Percentiles rank a stretch among this genome's conserved stretches.
Conservation (phyloP, 2,329 filamentous ascomycete species). For the Colletotrichum noveboracense region DNA sequence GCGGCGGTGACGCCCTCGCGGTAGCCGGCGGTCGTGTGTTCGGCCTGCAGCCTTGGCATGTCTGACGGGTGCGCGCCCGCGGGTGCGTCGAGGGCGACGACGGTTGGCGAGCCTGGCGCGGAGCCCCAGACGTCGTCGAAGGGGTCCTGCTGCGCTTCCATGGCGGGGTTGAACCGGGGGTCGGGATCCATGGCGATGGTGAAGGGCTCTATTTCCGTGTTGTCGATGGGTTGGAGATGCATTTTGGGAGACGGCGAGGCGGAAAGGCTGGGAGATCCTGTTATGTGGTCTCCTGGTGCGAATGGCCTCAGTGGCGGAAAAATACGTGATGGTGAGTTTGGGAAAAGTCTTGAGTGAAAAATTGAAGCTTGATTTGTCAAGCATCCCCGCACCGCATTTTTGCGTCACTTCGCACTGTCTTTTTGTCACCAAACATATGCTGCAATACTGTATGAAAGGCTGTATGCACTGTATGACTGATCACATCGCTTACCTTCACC, state of each 20-base stretch:
- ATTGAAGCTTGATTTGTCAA: slow-evolving; percentile 13
- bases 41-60: slow-evolving; percentile 73
- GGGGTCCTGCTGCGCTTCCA: slow-evolving; percentile 1
- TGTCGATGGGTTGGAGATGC: slow-evolving; percentile 25
- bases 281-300: not conserved
- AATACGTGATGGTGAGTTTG: not conserved
- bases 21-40: slow-evolving; percentile 87
- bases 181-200: slow-evolving; percentile 18
- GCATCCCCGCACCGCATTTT: not conserved
- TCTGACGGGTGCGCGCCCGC: slow-evolving; percentile 58
- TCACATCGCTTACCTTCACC: no score
- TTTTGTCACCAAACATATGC: accelerated
- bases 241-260: not conserved
- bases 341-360: not conserved
- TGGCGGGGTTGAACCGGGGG: not conserved
- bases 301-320: not conserved
- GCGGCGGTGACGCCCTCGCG: slow-evolving; percentile 82
- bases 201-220: slow-evolving; percentile 22
- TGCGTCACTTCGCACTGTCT: not conserved
- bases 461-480: not conserved
- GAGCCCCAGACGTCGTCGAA: slow-evolving; percentile 29
- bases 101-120: slow-evolving; percentile 11
- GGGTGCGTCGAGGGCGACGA: not conserved
- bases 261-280: not conserved
- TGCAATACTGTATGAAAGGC: not conserved